phyloP scores from a whole-genome alignment of 2,329 filamentous ascomycete species.

The Pezicula neosporulosa region DNA sequence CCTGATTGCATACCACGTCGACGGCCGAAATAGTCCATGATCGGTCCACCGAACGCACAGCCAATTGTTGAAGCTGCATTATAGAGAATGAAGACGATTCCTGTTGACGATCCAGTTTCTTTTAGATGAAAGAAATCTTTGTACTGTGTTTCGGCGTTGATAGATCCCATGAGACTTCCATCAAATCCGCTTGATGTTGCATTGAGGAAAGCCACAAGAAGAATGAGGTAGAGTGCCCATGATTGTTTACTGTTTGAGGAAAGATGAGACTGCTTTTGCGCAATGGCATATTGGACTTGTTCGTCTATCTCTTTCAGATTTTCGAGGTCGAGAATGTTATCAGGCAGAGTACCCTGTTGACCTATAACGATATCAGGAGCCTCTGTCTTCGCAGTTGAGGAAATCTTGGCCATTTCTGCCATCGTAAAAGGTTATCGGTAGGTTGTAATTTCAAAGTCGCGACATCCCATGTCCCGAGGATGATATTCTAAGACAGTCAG shows the following conservation, averaged over 20 bases:
- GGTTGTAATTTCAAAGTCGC: too few species aligned
- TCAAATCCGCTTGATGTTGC: conserved; percentile 39
- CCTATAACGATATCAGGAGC: not conserved
- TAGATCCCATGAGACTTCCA: conserved; percentile 44
- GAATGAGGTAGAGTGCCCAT: conserved; percentile 8
- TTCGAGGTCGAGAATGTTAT: conserved; percentile 3
- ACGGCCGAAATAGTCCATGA: conserved; percentile 15
- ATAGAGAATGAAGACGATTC: conserved; percentile 19
- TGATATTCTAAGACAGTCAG: not conserved
- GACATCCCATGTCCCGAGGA: not conserved
- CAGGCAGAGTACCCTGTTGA: not conserved
- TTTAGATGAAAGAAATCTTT: conserved; percentile 13
- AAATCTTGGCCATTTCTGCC: not conserved
- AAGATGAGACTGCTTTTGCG: conserved; percentile 9
- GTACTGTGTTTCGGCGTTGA: conserved; percentile 43
- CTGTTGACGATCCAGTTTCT: conserved; percentile 12
- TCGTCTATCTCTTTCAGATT: conserved; percentile 11
- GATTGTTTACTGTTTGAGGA: conserved; percentile 8
- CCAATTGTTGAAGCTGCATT: conserved; percentile 9
- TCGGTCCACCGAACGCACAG: conserved; percentile 11
- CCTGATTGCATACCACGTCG: conserved; percentile 15
- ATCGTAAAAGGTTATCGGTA: not conserved
- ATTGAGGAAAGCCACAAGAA: conserved; percentile 14
- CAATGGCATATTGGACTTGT: conserved; percentile 11
- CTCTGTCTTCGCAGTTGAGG: not conserved